These are phyloP conservation scores for Marasmius oreades DNA, from an alignment of 1,284 basidiomycete species.

Conservation along the genomic window DNA sequence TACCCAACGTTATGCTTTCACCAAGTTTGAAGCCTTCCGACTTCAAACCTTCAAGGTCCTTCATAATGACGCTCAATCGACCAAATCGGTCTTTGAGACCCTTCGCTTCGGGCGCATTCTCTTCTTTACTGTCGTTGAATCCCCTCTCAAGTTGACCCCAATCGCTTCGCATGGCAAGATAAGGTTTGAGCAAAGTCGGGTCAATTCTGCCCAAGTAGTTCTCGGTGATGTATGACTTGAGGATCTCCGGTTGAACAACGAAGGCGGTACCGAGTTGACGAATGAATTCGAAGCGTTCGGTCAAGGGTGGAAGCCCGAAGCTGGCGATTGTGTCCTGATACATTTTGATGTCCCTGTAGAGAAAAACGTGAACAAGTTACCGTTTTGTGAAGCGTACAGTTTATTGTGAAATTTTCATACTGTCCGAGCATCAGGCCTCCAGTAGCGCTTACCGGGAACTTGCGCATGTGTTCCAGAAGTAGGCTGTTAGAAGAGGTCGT, in stretches of 20 bases:
- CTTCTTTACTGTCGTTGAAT: constrained; percentile 60
- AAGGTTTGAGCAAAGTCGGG: constrained; percentile 82
- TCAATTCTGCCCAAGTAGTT: constrained; percentile 92
- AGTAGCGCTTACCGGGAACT: constrained; percentile 94
- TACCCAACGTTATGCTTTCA: constrained; percentile 54
- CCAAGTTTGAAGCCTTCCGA: constrained; percentile 32
- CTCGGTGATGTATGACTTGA: constrained; percentile 91
- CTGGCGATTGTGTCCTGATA: constrained; percentile 90
- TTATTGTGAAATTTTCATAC: constrained; percentile 41
- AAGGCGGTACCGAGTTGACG: constrained; percentile 97
- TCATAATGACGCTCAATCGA: constrained; percentile 78
- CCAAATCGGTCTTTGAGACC: constrained; percentile 52
- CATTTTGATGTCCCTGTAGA: constrained; percentile 83
- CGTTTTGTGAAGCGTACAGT: background rate
- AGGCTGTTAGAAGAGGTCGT: constrained; percentile 49
- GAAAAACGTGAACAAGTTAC: background rate
- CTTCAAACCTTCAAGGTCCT: constrained; percentile 70
- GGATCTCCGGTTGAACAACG: constrained; percentile 89
- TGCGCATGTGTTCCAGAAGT: constrained; percentile 92
- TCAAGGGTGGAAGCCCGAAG: constrained; percentile 80
- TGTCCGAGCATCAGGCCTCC: constrained; percentile 98
- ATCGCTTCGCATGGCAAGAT: constrained; percentile 87
- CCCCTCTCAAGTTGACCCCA: constrained; percentile 79
- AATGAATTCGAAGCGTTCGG: constrained; percentile 97
- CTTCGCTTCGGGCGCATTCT: constrained; percentile 40